Evolutionary conservation across 2,329 filamentous ascomycete genomes (phyloP), one percentile per base, ranked within the genome.

Genomic region (Dryadomyces quercivorus): DNA sequence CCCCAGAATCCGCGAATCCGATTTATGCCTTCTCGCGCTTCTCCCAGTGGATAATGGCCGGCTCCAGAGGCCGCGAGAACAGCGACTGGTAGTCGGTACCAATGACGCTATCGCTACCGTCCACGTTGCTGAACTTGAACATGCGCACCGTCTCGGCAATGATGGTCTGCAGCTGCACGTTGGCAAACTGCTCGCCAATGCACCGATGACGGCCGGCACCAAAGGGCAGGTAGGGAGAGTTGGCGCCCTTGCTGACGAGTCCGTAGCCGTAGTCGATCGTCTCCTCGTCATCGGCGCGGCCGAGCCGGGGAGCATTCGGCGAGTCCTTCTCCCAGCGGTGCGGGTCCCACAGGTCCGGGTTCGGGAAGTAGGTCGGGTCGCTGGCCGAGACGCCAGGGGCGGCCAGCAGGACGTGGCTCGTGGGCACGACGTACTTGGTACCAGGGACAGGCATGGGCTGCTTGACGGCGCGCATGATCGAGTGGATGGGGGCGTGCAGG

Each of bases 181-280:
- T 95, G 61, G 92, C 92, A 68, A 96, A 97, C 65, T 95, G 89
- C 76, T 97, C 92, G 60, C 92, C 92, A 65, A 97, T 96, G 71
- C 92, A 97, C 61, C 92, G 79, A 71, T 97, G 92, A 61, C 92
- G 78, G 45, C 92, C 92, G 34, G 91, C 92, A 56, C 92, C 92
- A 66, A 97, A 97, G 2, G 92, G 92, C 50, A 97, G 80, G 68
- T 96, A 97, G 0, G 92, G 91, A 52, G 87, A 94, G 57, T 81
- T 82, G 15, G 88, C 85, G 55, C 92, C 92, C 76, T 96, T 95
- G 76, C 82, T 91, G 61, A 96, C 86, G 51, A 95, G 75, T 58
- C 92, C 92, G 69, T 95, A 96, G 38, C 92, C 92, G 67, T 96
- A 96, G 67, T 96, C 92, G 58, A 92, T 80, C 72, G 88, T 89